Base-by-base conservation (phyloP, 345 rosid genomes). In the Clausena lansium region DNA sequence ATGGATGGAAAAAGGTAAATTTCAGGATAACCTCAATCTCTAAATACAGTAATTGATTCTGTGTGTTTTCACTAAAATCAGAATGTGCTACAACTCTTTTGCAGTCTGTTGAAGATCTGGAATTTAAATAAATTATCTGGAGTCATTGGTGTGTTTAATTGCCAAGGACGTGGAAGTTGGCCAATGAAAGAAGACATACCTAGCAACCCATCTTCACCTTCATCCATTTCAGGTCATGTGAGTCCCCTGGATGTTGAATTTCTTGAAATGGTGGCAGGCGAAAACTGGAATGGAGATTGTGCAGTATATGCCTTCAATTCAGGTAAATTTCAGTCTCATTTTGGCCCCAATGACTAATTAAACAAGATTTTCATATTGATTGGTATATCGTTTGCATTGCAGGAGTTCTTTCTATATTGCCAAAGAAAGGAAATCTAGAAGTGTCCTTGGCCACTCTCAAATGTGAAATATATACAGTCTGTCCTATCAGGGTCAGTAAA, bases 131-230 rank as follows among this genome's bases (percentile, higher is more conserved):
- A 86, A 78, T 81, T 85, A 79, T 66, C 85, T 0, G 94, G 92
- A 9, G 86, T 88, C 1, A n/a, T 91, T 0, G 92, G 92, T 66
- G 87, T 83, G 70, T 91, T 90, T 72, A 91, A 90, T 78, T 91
- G 92, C 83, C 96, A 88, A 90, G 94, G 90, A 71, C 87, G 86
- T 57, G 92, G 94, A 81, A 79, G 78, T 50, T 87, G 93, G 93
- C 91, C 89, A 32, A 9, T 84, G 86, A 85, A 87, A 77, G 76
- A 73, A 77, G 78, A 80, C 39, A 52, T 66, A 32, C 47, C 27
- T 10, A 19, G 17, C 50, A 71, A 20, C 41, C 7, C 83, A 5
- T 11, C 78, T 15, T 7, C 76, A n/a, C 81, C 77, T 70, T 60
- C 41, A 33, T 30, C 74, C 71, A 79, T 89, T 71, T 81, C 88